Conservation (phyloP, 2,329 filamentous ascomycete genomes). For the Thermochaetoides dissita region DNA sequence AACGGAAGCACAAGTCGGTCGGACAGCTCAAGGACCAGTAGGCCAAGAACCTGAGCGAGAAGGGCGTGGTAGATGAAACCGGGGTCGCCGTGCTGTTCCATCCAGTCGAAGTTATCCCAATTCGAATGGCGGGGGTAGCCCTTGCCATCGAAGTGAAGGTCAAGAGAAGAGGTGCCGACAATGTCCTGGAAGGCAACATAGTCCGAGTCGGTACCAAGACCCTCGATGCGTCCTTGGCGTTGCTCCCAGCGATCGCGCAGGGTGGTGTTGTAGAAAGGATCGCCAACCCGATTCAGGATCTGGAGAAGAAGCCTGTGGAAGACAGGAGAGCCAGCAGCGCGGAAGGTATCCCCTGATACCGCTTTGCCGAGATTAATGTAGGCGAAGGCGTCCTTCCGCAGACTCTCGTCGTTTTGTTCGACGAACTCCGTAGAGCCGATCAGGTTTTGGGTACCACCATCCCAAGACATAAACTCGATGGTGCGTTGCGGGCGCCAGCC, state of each 20-base stretch:
- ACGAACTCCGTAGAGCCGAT: conserved; percentile 93
- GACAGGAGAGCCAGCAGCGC: conserved; percentile 66
- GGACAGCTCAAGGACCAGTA: conserved; percentile 73
- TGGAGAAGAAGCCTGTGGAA: conserved; percentile 59
- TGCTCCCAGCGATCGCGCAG: conserved; percentile 66
- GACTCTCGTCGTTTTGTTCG: conserved; percentile 61
- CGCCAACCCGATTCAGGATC: conserved; percentile 58
- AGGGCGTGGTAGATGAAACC: conserved; percentile 67
- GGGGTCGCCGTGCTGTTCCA: conserved; percentile 66
- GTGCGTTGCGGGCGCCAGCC: conserved; percentile 90
- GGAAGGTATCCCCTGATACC: conserved; percentile 61
- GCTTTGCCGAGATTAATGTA: conserved; percentile 88
- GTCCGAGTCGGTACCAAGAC: conserved; percentile 63
- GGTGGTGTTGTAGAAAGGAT: conserved; percentile 58
- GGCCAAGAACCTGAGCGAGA: conserved; percentile 63
- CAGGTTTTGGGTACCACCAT: conserved; percentile 82
- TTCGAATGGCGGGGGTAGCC: conserved; percentile 64
- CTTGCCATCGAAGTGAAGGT: conserved; percentile 61
- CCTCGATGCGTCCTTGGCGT: conserved; percentile 44
- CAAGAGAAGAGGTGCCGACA: conserved; percentile 74
- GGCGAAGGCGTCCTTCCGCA: conserved; percentile 63
- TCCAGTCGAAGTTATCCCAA: conserved; percentile 83
- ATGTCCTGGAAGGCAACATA: conserved; percentile 86
- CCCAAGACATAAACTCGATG: conserved; percentile 95
- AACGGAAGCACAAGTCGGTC: conserved; percentile 74